Base-by-base conservation (phyloP, 1,284 basidiomycete genomes). In the Leucoagaricus sp. region DNA sequence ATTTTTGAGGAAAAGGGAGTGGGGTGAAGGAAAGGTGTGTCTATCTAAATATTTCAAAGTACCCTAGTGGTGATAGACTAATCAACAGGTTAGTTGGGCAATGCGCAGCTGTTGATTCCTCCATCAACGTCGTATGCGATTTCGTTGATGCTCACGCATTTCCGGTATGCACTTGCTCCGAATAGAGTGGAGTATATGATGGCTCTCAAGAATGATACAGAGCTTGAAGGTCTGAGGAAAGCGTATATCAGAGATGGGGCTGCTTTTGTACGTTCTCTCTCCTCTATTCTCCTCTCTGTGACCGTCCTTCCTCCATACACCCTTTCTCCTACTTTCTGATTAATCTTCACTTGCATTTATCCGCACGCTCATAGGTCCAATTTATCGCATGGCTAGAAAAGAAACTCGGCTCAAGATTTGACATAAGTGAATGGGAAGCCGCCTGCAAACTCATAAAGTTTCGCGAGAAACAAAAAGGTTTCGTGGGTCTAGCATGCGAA, bases 231-330 rank as follows among this genome's bases (percentile, higher is more conserved):
- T 1, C 77, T 97, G 72, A 82, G 86, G 56, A 79, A 84, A 51
- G 94, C 94, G 0, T 98, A 98, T 72, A 72, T 94, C 6, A 83
- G 95, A 47, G 96, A 99, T 70, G 96, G 96, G n/a, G 89, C 84
- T 33, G 91, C 94, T 15, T 94, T 90, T 71, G 94, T 94, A 68
- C 65, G 83, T 80, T 29, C 34, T 58, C 46, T 61, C n/a, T n/a
- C n/a, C n/a, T n/a, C n/a, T n/a, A 60, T 52, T 47, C 7, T 41
- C 48, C 47, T 55, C 26, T n/a, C n/a, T n/a, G n/a, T n/a, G n/a
- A n/a, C n/a, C n/a, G n/a, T n/a, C n/a, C n/a, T n/a, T 17, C n/a
- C 7, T 9, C 8, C 19, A 5, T 12, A 28, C 15, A 9, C 44
- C 21, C 26, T 46, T 6, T 19, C 51, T 47, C 7, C 38, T 49